phyloP scores from a whole-genome alignment of 2,329 filamentous ascomycete species.

The Diplodia corticola region DNA sequence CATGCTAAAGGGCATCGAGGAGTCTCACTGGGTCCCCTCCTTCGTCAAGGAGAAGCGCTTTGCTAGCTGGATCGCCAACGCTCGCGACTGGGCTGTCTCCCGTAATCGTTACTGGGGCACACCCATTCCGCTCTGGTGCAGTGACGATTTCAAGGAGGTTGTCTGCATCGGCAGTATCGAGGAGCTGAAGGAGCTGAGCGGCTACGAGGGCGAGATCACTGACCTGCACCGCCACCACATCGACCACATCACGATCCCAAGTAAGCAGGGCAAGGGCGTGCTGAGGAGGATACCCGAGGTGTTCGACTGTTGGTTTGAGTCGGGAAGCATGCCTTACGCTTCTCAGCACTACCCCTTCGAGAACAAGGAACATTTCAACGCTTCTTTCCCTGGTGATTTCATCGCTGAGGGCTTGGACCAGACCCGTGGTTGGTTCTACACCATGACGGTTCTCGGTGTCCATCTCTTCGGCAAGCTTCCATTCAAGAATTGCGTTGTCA shows the following conservation, averaged over 20 bases:
- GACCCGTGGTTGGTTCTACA: conserved; percentile 97
- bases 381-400: conserved; percentile 86
- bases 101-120: conserved; percentile 96
- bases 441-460: conserved; percentile 81
- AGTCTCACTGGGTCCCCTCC: conserved; percentile 86
- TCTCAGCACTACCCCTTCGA: conserved; percentile 91
- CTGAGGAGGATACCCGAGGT: conserved; percentile 81
- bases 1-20: conserved; percentile 88
- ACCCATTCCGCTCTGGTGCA: conserved; percentile 87
- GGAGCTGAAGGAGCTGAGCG: conserved; percentile 82
- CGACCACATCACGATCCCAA: conserved; percentile 91
- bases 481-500: conserved; percentile 96
- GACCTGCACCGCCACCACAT: conserved; percentile 93
- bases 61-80: conserved; percentile 85
- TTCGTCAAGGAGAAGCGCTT: conserved; percentile 92
- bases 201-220: conserved; percentile 77
- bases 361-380: conserved; percentile 77
- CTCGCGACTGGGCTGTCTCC: conserved; percentile 93
- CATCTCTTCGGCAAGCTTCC: conserved; percentile 82
- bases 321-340: conserved; percentile 92
- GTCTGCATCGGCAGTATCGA: conserved; percentile 83
- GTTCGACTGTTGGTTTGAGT: conserved; percentile 97
- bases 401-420: conserved; percentile 93
- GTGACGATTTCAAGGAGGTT: conserved; percentile 82
- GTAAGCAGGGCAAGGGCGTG: conserved; percentile 80